phyloP scores from a whole-genome alignment of 805 yeast species.

The Suhomyces sp. region DNA sequence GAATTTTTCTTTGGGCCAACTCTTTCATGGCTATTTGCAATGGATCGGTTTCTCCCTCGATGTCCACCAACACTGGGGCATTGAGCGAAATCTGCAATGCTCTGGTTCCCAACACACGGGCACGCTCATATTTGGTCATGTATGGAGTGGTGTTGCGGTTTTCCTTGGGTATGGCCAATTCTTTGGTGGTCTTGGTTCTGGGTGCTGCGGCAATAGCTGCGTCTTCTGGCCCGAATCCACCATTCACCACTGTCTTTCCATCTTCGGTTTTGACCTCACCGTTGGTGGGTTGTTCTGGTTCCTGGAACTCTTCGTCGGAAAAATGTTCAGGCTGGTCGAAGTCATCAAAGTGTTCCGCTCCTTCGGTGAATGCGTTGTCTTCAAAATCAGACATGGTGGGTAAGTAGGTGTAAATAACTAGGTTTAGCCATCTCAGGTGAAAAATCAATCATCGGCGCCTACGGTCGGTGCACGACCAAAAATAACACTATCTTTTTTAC shows the following conservation, averaged over 20 bases:
- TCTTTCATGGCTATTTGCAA: slow-evolving; percentile 97
- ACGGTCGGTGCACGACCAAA: no score
- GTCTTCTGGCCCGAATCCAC: slow-evolving; percentile 65
- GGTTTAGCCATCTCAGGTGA: not conserved
- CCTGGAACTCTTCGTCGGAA: slow-evolving; percentile 64
- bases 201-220: slow-evolving; percentile 16
- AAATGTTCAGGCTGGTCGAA: slow-evolving; percentile 79
- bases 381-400: slow-evolving; percentile 41
- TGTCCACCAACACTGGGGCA: slow-evolving; percentile 96
- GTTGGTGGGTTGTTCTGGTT: slow-evolving; percentile 28
- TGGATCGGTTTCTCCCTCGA: slow-evolving; percentile 99
- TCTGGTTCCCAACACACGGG: slow-evolving; percentile 95
- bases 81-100: slow-evolving; percentile 97
- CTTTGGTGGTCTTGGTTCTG: slow-evolving; percentile 65
- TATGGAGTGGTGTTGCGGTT: slow-evolving; percentile 94
- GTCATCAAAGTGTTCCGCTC: slow-evolving; percentile 68
- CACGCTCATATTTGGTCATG: slow-evolving; percentile 98
- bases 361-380: slow-evolving; percentile 61
- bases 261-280: slow-evolving; percentile 57
- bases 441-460: not conserved
- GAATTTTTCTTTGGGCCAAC: slow-evolving; percentile 89
- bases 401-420: not conserved
- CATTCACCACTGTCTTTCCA: slow-evolving; percentile 69
- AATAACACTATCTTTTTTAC: no score
- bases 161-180: slow-evolving; percentile 85